A percentile compares a stretch with the other conserved stretches of the same genome.
These are phyloP conservation scores for Miscanthus lutarioriparius DNA, from an alignment of 176 grass and related monocot genomes.

Conservation along the genomic window DNA sequence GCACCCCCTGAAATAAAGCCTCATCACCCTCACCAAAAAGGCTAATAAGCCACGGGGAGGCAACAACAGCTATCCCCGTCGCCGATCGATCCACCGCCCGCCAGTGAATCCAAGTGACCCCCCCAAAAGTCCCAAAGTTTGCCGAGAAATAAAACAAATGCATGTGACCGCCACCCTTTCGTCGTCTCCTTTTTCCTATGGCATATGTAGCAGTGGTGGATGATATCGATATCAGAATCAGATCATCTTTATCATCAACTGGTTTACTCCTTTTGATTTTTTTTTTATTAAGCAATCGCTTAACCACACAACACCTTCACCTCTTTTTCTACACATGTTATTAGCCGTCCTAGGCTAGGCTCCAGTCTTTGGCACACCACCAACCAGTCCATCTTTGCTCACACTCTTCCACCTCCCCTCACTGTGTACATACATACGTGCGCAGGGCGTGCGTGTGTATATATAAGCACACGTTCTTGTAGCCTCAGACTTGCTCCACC, in stretches of 20 bases:
- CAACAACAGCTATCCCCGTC: background rate
- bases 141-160: constrained; percentile 46
- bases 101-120: background rate
- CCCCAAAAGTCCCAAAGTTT: constrained; percentile 33
- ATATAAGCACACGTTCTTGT: constrained; percentile 21
- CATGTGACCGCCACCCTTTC: constrained; percentile 35
- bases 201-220: background rate
- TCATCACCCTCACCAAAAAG: background rate
- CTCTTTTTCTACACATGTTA: background rate
- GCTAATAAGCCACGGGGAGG: background rate
- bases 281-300: constrained; percentile 41
- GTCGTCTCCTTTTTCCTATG: background rate
- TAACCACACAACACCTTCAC: constrained; percentile 35
- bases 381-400: constrained; percentile 37
- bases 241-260: background rate
- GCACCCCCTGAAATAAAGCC: constrained; percentile 10
- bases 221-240: background rate
- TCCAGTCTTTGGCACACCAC: constrained; percentile 1
- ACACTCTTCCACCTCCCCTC: constrained; percentile 29
- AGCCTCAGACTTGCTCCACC: background rate
- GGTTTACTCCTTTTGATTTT: background rate
- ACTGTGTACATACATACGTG: background rate
- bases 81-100: background rate
- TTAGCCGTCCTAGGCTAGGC: background rate
- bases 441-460: background rate